These are phyloP conservation scores for Avena insularis DNA, from an alignment of 176 grass and related monocot genomes.

Conservation along the genomic window DNA sequence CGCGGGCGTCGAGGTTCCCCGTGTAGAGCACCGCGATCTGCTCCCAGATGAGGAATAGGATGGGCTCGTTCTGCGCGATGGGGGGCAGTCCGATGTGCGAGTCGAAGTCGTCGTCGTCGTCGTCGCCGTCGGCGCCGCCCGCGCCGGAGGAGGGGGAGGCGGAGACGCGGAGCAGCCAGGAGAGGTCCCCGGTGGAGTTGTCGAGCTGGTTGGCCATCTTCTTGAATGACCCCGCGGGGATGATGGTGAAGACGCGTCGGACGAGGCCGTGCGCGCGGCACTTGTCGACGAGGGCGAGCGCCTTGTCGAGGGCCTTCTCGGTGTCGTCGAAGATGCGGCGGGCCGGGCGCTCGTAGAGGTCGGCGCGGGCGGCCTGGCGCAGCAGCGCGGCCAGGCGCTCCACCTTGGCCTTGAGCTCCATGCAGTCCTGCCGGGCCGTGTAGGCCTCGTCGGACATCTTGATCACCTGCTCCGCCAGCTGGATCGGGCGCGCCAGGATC, in stretches of 20 bases:
- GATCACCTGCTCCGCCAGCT: slow-evolving; percentile 78
- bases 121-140: too few species aligned
- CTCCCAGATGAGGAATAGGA: slow-evolving; percentile 98
- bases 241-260: slow-evolving; percentile 92
- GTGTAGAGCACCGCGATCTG: slow-evolving; percentile 96
- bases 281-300: slow-evolving; percentile 70
- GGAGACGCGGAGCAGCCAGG: slow-evolving; percentile 95
- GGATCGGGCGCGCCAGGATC: slow-evolving; percentile 88
- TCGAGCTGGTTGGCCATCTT: slow-evolving; percentile 89
- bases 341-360: slow-evolving; percentile 80
- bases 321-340: slow-evolving; percentile 93
- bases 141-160: slow-evolving; percentile 48
- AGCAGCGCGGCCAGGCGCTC: slow-evolving; percentile 67
- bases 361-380: slow-evolving; percentile 72
- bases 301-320: slow-evolving; percentile 94
- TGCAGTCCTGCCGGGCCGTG: slow-evolving; percentile 72
- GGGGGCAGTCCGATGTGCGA: slow-evolving; percentile 81
- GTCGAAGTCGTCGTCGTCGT: slow-evolving; percentile 72
- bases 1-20: slow-evolving; percentile 78
- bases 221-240: slow-evolving; percentile 75
- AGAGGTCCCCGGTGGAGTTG: slow-evolving; percentile 92
- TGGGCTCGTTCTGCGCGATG: slow-evolving; percentile 99
- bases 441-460: slow-evolving; percentile 70
- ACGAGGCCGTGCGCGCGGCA: slow-evolving; percentile 80
- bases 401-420: slow-evolving; percentile 72